Conservation (phyloP, 2,329 filamentous ascomycete species). For the Colletotrichum limetticola region DNA sequence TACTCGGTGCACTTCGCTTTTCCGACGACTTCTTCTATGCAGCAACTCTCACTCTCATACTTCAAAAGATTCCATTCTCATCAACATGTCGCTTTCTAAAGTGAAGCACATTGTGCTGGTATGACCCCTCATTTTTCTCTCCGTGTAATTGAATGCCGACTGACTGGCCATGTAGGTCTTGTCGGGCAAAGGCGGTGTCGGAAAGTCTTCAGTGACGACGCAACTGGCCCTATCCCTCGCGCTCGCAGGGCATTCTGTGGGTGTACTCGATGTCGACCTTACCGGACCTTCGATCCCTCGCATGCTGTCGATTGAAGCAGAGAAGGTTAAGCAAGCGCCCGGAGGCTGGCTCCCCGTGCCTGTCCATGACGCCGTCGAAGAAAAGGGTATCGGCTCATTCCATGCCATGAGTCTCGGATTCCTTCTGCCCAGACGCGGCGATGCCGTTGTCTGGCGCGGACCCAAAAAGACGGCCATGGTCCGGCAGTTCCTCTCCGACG, state of each 20-base stretch:
- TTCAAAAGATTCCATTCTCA: neutral
- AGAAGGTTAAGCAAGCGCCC: slow-evolving; percentile 90
- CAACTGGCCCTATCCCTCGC: slow-evolving; percentile 93
- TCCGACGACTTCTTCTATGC: neutral
- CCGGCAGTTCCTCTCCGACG: slow-evolving; percentile 91
- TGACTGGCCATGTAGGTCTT: slow-evolving; percentile 66
- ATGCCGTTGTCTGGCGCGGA: slow-evolving; percentile 96
- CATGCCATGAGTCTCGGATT: slow-evolving; percentile 95
- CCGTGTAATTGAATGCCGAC: neutral
- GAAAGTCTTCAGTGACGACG: slow-evolving; percentile 97
- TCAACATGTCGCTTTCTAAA: slow-evolving; percentile 72
- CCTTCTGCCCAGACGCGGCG: slow-evolving; percentile 81
- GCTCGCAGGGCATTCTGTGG: slow-evolving; percentile 86
- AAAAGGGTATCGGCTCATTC: slow-evolving; percentile 68
- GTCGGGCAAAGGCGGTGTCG: slow-evolving; percentile 97
- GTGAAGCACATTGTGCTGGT: slow-evolving; percentile 84
- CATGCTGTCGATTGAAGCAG: slow-evolving; percentile 88
- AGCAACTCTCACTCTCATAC: neutral
- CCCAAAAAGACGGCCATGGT: slow-evolving; percentile 99
- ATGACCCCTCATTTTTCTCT: slow-evolving; percentile 41
- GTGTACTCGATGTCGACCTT: slow-evolving; percentile 94
- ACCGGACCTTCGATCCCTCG: slow-evolving; percentile 97
- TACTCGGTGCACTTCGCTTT: neutral
- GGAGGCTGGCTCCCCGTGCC: slow-evolving; percentile 92
- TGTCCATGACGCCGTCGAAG: slow-evolving; percentile 73